These are phyloP conservation scores for Saturnispora kantuleensis DNA, from an alignment of 805 yeast species.

Conservation along the genomic window DNA sequence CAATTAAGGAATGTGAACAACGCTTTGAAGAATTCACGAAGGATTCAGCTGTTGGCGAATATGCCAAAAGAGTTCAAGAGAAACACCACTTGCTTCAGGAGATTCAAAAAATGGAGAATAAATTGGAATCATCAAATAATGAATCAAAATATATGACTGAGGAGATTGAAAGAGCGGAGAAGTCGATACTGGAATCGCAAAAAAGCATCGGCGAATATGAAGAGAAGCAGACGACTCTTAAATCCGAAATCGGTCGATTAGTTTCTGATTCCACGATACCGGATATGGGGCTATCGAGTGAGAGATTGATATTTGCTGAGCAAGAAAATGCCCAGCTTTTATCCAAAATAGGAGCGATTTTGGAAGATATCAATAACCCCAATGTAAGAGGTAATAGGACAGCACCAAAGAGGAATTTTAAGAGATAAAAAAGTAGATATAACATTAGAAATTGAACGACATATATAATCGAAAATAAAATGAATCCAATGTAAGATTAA, in stretches of 20 bases:
- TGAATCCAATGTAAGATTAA: background rate
- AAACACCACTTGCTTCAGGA: slow-evolving; percentile 39
- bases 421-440: background rate
- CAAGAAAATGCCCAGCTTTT: background rate
- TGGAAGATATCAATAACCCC: slow-evolving; percentile 6
- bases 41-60: slow-evolving; percentile 14
- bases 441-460: background rate
- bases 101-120: slow-evolving; percentile 33
- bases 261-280: slow-evolving; percentile 8
- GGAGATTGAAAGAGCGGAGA: slow-evolving; percentile 46
- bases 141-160: slow-evolving; percentile 57
- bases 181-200: slow-evolving; percentile 38
- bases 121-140: slow-evolving; percentile 36
- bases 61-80: slow-evolving; percentile 31
- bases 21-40: background rate
- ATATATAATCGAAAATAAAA: background rate
- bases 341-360: background rate
- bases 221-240: slow-evolving; percentile 9
- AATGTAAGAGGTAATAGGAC: slow-evolving; percentile 5
- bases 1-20: slow-evolving; percentile 7
- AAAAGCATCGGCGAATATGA: slow-evolving; percentile 20
- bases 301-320: background rate
- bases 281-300: background rate
- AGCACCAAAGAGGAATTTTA: slow-evolving; percentile 5
- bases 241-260: slow-evolving; percentile 8